Conservation (phyloP, 1,284 basidiomycete species). For the Puccinia polysora region DNA sequence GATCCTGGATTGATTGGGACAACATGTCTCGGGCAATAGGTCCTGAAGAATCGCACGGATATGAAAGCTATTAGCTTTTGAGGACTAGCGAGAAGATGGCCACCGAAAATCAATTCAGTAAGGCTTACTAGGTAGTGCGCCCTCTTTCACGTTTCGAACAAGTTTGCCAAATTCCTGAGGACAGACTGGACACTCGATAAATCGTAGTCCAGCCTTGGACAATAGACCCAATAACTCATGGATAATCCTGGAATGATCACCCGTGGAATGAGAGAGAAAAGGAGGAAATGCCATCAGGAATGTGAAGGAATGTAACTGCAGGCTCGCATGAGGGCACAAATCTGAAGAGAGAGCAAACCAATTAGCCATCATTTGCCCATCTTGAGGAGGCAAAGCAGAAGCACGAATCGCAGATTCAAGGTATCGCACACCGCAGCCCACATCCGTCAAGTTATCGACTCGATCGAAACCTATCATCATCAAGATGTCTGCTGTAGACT, state of each 20-base stretch:
- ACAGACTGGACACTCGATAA: slow-evolving; percentile 26
- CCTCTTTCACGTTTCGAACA: slow-evolving; percentile 7
- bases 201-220: slow-evolving; percentile 56
- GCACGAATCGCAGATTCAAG: slow-evolving; percentile 32
- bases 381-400: neutral
- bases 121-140: slow-evolving; percentile 8
- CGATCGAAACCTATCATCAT: slow-evolving; percentile 63
- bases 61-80: too few species aligned
- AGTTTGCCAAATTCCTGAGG: slow-evolving; percentile 13
- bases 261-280: neutral
- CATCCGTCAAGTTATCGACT: slow-evolving; percentile 57
- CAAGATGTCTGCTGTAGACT: slow-evolving; percentile 69
- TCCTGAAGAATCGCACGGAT: too few species aligned
- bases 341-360: slow-evolving; percentile 4
- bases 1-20: neutral
- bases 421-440: slow-evolving; percentile 54
- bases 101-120: neutral
- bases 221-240: slow-evolving; percentile 79
- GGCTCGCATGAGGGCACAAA: neutral
- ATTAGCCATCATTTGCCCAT: slow-evolving; percentile 28
- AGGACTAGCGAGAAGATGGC: too few species aligned
- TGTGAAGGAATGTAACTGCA: too few species aligned
- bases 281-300: neutral
- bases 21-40: slow-evolving; percentile 33
- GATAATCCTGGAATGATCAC: slow-evolving; percentile 63